phyloP scores from a whole-genome alignment of 495 filamentous ascomycete genomes.

The Cercophora sp. region DNA sequence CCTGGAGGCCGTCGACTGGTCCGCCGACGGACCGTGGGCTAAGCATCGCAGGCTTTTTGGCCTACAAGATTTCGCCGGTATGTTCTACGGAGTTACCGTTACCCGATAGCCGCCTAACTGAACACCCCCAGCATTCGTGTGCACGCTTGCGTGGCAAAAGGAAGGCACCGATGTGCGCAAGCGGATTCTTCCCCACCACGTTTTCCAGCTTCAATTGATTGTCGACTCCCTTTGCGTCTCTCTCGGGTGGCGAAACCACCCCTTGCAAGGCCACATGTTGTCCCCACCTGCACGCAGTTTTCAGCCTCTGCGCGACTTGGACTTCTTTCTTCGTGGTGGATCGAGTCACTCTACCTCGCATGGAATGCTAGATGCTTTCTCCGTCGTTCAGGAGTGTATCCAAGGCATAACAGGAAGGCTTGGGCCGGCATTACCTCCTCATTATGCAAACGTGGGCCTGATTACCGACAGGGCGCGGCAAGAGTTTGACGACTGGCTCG shows the following conservation, averaged over 20 bases:
- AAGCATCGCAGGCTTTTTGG: conserved; percentile 36
- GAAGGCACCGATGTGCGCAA: conserved; percentile 32
- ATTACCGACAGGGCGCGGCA: conserved; percentile 17
- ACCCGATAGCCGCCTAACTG: too few relatives aligned
- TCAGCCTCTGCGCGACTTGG: conserved; percentile 39
- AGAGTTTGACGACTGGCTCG: conserved; percentile 41
- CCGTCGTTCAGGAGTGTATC: not conserved
- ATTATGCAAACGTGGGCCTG: not conserved
- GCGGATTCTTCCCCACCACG: conserved; percentile 40
- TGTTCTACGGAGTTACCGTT: too few relatives aligned
- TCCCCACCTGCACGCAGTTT: conserved; percentile 28
- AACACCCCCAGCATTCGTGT: conserved; percentile 21
- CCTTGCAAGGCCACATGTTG: conserved; percentile 29
- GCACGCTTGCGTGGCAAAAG: conserved; percentile 40
- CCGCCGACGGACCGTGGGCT: conserved; percentile 18
- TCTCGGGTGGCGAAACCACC: conserved; percentile 37
- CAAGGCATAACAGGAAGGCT: not conserved
- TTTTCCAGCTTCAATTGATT: conserved; percentile 47
- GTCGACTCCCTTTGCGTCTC: conserved; percentile 41
- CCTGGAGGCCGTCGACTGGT: conserved; percentile 31
- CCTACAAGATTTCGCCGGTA: conserved; percentile 38
- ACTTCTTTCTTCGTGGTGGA: conserved; percentile 44
- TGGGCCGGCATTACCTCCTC: not conserved
- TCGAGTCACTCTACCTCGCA: conserved; percentile 24
- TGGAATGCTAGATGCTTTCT: conserved; percentile 24